Conservation (phyloP, 2,329 filamentous ascomycete species). For the Aureobasidium lini region DNA sequence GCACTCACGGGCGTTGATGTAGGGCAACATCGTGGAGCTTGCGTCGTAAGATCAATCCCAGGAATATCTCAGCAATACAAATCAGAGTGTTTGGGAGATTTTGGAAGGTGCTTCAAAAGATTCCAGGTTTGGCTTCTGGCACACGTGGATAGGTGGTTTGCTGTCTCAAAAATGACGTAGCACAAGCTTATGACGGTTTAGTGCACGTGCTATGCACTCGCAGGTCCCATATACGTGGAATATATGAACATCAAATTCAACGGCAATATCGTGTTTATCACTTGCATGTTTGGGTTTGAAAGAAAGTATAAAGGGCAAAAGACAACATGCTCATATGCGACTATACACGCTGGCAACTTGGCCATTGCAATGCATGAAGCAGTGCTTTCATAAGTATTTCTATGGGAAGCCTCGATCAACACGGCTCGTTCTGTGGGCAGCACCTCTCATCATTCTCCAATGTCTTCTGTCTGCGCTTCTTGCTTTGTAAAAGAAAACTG, state of each 20-base stretch:
- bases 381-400: conserved; percentile 13
- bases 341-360: conserved; percentile 5
- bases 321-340: conserved; percentile 9
- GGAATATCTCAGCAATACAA: not conserved
- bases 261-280: not conserved
- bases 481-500: not conserved
- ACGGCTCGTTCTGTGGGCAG: not conserved
- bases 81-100: not conserved
- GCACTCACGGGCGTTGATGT: conserved; percentile 53
- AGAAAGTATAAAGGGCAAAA: not conserved
- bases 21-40: conserved; percentile 49
- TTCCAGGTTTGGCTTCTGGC: not conserved
- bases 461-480: conserved; percentile 5
- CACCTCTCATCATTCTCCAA: conserved; percentile 1
- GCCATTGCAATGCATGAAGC: conserved; percentile 12
- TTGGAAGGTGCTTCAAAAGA: not conserved
- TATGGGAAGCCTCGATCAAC: conserved; percentile 12
- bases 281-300: not conserved
- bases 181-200: not conserved
- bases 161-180: conserved; percentile 1
- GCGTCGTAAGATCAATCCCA: not conserved
- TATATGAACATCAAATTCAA: not conserved
- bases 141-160: conserved; percentile 1
- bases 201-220: not conserved
- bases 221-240: not conserved